Base-by-base conservation (phyloP, 768 basidiomycete species). In the Leccinum imitatum region DNA sequence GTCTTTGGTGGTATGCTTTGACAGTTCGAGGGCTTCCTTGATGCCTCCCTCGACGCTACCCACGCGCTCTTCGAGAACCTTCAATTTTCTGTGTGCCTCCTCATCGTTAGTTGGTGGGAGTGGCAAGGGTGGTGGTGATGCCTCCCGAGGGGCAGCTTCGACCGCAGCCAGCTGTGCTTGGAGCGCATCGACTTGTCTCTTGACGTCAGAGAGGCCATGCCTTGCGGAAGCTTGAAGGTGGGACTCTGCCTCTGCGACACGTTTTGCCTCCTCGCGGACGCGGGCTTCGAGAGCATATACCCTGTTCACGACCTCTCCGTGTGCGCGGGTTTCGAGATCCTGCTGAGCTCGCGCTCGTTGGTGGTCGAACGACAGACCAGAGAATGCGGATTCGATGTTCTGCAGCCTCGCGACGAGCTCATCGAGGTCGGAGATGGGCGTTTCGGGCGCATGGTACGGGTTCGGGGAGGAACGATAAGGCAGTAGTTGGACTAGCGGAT, bases 1-100 rank as follows among this genome's bases (percentile, higher is more conserved):
- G n/a, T n/a, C n/a, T n/a, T n/a, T n/a, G n/a, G 68, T 67, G 4
- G 75, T 71, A 50, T 72, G 78, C 75, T 83, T 88, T 11, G 85
- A 80, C 4, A 84, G 64, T 54, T 91, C 90, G n/a, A 91, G 66
- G 0, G 88, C 87, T 57, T 91, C 89, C 71, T 84, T 84, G 53
- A 90, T 80, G 2, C 80, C 82, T 31, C 84, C 82, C 70, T 90
- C 89, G 19, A 89, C 77, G 33, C 69, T 71, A 1, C 79, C 84
- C 15, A 93, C 61, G 6, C 86, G 82, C 50, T 87, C 84, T 67
- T 91, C 90, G 31, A 93, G 69, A 0, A 76, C 71, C 59, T 74
- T 79, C 53, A 91, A 66, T 68, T 80, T 82, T 30, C 73, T 75
- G 27, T 82, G 76, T 2, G 86, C 83, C 62, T 87, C 86, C 23